Percentiles rank a stretch among this genome's conserved stretches.
phyloP scores from a whole-genome alignment of 352 stramenopile species.

The Discostella stelligera region DNA sequence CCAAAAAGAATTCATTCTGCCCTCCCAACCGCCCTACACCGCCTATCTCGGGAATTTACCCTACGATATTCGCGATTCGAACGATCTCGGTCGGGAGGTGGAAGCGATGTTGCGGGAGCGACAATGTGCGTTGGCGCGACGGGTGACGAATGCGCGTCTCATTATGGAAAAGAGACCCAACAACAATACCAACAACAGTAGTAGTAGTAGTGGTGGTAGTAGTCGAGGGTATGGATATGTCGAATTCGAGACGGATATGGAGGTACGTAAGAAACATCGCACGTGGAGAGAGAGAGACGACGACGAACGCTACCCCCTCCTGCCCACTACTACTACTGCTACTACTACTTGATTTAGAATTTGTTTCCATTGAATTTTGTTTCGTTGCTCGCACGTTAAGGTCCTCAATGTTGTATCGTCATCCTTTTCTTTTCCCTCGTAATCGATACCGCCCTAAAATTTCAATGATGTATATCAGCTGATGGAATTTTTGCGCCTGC shows the following conservation, averaged over 20 bases:
- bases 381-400: no score
- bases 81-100: slow-evolving; percentile 48
- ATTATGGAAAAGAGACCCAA: slow-evolving; percentile 32
- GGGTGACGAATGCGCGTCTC: slow-evolving; percentile 19
- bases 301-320: no score
- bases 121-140: slow-evolving; percentile 4
- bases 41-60: slow-evolving; percentile 70
- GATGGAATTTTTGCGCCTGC: slow-evolving; percentile 36
- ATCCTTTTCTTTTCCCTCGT: no score
- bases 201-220: no score
- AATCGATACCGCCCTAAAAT: background rate
- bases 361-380: no score
- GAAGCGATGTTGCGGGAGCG: slow-evolving; percentile 33
- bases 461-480: slow-evolving; percentile 14
- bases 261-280: no score
- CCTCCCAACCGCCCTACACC: slow-evolving; percentile 59
- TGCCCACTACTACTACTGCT: background rate
- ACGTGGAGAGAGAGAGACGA: no score
- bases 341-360: background rate
- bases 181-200: no score
- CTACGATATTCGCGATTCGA: slow-evolving; percentile 47
- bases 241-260: slow-evolving; percentile 65
- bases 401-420: no score
- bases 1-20: slow-evolving; percentile 29
- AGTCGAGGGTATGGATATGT: slow-evolving; percentile 75